Base-by-base conservation (phyloP, 805 yeast genomes). In the Saccharomycopsis lassenensis region DNA sequence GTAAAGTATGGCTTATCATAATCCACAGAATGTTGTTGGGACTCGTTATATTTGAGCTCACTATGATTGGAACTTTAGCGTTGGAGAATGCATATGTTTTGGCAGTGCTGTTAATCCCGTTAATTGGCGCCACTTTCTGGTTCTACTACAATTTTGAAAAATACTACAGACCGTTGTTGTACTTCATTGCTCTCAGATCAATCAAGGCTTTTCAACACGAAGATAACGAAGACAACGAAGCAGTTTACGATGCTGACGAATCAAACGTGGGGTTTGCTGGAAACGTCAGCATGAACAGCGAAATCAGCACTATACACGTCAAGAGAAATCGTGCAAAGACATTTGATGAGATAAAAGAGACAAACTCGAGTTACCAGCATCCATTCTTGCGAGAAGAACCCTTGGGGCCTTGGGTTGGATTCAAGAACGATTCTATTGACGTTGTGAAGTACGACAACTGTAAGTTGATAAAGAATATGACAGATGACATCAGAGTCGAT, bases 1-100 rank as follows among this genome's bases (percentile, higher is more conserved):
- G 81, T 4, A 71, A 71, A 47, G 76, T 71, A 3, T 74, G 81
- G 81, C 77, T 77, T 2, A 67, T 73, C 56, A 70, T 74, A 5
- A 71, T 72, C 44, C 57, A 74, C 38, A 52, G 81, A 34, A 59
- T 72, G 21, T 64, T 73, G 37, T 49, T 74, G 21, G 81, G 80
- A 1, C 52, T 72, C 29, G 52, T 73, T 7, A 59, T 74, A 24
- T 67, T 74, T 46, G 78, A 74, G 42, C 49, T 74, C n/a, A 72
- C 73, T 44, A 73, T 73, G 77, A 63, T 72, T 51, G 80, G 81
- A 8, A 69, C 79, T 0, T 53, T 74, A 29, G 79, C 78, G 2
- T 59, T 74, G 37, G 77, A 73, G 45, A 71, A 73, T 23, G 73
- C 78, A 0, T 64, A 67, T 32, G 44, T 69, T 11, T 53, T 71